phyloP scores from a whole-genome alignment of 2,329 filamentous ascomycete genomes.

The Sordariomycetes sp. region DNA sequence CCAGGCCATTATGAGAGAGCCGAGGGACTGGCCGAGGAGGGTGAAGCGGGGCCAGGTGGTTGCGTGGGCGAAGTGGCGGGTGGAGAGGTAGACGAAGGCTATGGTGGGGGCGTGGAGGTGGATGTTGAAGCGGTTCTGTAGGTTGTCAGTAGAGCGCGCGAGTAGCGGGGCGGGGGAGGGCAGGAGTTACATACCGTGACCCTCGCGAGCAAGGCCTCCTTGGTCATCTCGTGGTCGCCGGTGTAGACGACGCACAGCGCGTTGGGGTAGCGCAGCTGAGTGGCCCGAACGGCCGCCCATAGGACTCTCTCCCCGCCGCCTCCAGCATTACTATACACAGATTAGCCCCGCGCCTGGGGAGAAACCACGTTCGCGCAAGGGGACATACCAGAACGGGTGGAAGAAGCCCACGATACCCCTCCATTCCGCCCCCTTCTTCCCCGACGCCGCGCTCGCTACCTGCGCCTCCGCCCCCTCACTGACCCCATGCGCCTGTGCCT shows the following conservation, averaged over 20 bases:
- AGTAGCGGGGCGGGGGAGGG: not conserved
- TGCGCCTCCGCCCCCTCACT: conserved; percentile 56
- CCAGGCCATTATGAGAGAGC: conserved; percentile 76
- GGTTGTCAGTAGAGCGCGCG: not conserved
- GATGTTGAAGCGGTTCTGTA: conserved; percentile 80
- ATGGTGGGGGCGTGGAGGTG: conserved; percentile 70
- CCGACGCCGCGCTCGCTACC: conserved; percentile 19
- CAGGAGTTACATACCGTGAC: conserved; percentile 44
- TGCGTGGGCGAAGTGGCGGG: conserved; percentile 72
- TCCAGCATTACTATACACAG: conserved; percentile 65
- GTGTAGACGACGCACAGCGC: conserved; percentile 91
- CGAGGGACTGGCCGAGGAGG: conserved; percentile 82
- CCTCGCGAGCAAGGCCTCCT: conserved; percentile 61
- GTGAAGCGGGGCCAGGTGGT: conserved; percentile 88
- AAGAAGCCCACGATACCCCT: conserved; percentile 88
- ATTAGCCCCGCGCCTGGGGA: not conserved
- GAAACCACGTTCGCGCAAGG: not conserved
- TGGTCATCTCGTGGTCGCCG: conserved; percentile 80
- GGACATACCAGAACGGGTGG: conserved; percentile 83
- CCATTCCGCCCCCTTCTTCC: conserved; percentile 43
- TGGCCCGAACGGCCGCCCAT: conserved; percentile 89
- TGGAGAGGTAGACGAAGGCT: conserved; percentile 82
- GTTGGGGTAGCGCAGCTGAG: conserved; percentile 76
- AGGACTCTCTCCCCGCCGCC: conserved; percentile 92
- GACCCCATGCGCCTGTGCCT: conserved; percentile 9